These are phyloP conservation scores for Populus simonii DNA, from an alignment of 345 rosid genomes.

Conservation along the genomic window DNA sequence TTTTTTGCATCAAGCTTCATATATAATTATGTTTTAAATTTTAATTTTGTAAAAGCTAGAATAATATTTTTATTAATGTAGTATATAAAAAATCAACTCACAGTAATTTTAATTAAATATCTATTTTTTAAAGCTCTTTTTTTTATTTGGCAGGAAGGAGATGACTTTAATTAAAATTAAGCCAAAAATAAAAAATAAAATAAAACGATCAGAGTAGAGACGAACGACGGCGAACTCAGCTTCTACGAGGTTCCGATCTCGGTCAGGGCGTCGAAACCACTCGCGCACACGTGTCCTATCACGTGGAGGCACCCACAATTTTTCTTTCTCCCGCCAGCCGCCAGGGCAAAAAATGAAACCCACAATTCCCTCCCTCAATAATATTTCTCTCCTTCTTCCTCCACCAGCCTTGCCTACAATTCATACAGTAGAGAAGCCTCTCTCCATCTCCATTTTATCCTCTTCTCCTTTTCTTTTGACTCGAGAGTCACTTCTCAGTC, in stretches of 20 bases:
- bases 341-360: conserved; percentile 18
- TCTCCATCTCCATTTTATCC: background rate
- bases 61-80: too few species aligned
- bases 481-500: background rate
- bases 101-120: too few species aligned
- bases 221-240: too few species aligned
- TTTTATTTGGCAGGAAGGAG: too few species aligned
- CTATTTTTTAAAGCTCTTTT: too few species aligned
- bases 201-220: too few species aligned
- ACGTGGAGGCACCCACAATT: conserved; percentile 25
- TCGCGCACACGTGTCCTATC: conserved; percentile 1
- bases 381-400: conserved; percentile 24
- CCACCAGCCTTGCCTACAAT: conserved; percentile 23
- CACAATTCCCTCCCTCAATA: conserved; percentile 10
- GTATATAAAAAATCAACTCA: too few species aligned
- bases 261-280: background rate
- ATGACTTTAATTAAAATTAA: too few species aligned
- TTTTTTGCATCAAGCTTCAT: too few species aligned
- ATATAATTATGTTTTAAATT: too few species aligned
- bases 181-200: too few species aligned
- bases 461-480: background rate
- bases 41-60: too few species aligned
- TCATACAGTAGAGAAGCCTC: background rate
- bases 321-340: conserved; percentile 41
- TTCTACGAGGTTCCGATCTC: background rate